A percentile compares a stretch with the other conserved stretches of the same genome.
phyloP scores from a whole-genome alignment of 352 stramenopile genomes.

The Phytopythium helicoides region DNA sequence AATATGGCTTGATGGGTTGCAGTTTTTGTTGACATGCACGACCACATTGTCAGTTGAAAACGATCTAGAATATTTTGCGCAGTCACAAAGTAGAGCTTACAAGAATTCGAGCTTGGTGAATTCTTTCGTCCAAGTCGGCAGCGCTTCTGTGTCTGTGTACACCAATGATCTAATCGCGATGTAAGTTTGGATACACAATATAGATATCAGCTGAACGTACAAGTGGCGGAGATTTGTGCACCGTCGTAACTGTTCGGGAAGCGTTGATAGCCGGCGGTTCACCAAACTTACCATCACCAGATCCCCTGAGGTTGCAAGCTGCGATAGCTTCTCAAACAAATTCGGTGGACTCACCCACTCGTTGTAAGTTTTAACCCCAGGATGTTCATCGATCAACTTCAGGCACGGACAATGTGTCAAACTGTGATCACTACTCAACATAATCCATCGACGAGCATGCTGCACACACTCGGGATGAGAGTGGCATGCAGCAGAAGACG shows the following conservation, averaged over 20 bases:
- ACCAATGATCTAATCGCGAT: conserved; percentile 38
- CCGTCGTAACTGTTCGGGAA: conserved; percentile 20
- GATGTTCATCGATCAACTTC: conserved; percentile 19
- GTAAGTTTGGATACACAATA: too few relatives aligned
- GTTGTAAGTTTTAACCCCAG: conserved; percentile 12
- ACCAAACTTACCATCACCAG: conserved; percentile 24
- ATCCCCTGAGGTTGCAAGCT: conserved; percentile 14
- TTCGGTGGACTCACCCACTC: conserved; percentile 25
- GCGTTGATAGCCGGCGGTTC: conserved; percentile 16
- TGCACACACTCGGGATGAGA: conserved; percentile 15
- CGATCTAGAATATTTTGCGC: background rate
- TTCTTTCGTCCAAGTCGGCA: conserved; percentile 33
- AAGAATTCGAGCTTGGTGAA: conserved; percentile 33
- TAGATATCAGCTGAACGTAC: conserved; percentile 10
- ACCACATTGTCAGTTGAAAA: conserved; percentile 11
- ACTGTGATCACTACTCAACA: background rate
- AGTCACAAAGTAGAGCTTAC: conserved; percentile 12
- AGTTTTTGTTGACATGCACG: conserved; percentile 25
- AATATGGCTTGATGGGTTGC: conserved; percentile 13
- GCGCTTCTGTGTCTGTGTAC: conserved; percentile 30
- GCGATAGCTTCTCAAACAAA: conserved; percentile 15
- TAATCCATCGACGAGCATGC: conserved; percentile 17
- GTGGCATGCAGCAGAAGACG: conserved; percentile 9
- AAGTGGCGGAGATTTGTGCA: conserved; percentile 24
- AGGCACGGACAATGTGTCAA: conserved; percentile 37